Evolutionary conservation across 1,284 basidiomycete genomes (phyloP).

Genomic region (Irpex sp.): DNA sequence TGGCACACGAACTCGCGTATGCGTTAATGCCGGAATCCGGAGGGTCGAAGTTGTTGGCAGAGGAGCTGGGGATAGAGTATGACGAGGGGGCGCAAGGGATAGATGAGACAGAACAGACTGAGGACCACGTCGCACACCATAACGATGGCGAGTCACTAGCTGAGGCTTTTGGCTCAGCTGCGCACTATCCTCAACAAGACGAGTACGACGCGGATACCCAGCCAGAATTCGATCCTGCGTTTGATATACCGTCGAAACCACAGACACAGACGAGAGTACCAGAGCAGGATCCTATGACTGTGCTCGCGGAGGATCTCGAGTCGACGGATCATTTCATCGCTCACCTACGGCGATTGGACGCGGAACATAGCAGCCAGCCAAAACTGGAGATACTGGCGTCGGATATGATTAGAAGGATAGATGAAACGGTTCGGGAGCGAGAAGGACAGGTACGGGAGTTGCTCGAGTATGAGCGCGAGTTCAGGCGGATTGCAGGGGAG

Average conservation of each 20-base stretch:
- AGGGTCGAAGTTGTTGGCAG: conserved; percentile 68
- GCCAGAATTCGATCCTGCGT: conserved; percentile 40
- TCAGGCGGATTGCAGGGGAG: conserved; percentile 71
- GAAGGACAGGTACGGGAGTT: conserved; percentile 76
- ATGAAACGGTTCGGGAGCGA: conserved; percentile 69
- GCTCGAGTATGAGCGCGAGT: conserved; percentile 73
- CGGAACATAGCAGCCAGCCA: conserved; percentile 46
- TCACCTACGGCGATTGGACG: conserved; percentile 66
- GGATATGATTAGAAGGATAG: conserved; percentile 72
- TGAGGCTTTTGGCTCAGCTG: conserved; percentile 9
- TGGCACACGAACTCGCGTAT: conserved; percentile 79
- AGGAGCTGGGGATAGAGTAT: conserved; percentile 83
- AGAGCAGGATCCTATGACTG: conserved; percentile 66
- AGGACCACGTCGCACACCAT: conserved; percentile 21
- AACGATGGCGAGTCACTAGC: conserved; percentile 3
- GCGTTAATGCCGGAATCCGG: conserved; percentile 72
- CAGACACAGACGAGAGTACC: conserved; percentile 29
- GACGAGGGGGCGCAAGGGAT: conserved; percentile 82
- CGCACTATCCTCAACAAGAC: too few relatives aligned
- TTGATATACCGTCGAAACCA: conserved; percentile 34
- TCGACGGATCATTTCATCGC: conserved; percentile 74
- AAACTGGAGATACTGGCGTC: conserved; percentile 66
- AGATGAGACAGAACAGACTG: conserved; percentile 39
- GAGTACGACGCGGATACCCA: conserved; percentile 15
- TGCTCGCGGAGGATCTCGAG: conserved; percentile 67